Percentiles rank a stretch among this genome's conserved stretches.
Evolutionary conservation across 768 basidiomycete genomes (phyloP).

Genomic region (Rhodotorula babjevae): DNA sequence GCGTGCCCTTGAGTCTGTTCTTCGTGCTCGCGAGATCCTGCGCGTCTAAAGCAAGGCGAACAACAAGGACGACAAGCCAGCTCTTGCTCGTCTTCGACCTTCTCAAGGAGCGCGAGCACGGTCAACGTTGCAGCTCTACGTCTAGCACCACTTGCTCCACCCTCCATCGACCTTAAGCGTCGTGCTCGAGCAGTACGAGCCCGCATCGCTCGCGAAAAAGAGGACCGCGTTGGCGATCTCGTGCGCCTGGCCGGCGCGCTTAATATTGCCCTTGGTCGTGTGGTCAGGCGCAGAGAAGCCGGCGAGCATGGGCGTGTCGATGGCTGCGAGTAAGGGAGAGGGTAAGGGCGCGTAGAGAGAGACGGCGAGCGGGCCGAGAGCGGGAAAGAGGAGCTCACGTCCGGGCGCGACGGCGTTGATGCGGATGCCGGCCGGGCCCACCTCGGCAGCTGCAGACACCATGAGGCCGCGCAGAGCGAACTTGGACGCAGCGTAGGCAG

Average conservation of each 20-base stretch:
- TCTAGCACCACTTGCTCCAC: constrained; percentile 26
- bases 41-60: too few relatives aligned
- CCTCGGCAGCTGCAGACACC: constrained; percentile 6
- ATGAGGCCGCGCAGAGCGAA: constrained; percentile 3
- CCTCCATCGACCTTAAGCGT: constrained; percentile 17
- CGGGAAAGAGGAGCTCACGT: background rate
- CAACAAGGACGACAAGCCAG: too few relatives aligned
- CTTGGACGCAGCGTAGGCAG: constrained; percentile 6
- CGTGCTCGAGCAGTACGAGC: background rate
- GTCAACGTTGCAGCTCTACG: too few relatives aligned
- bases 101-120: too few relatives aligned
- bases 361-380: background rate
- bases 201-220: constrained; percentile 10
- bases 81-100: too few relatives aligned
- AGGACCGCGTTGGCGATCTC: background rate
- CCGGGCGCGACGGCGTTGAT: constrained; percentile 11
- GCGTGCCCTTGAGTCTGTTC: too few relatives aligned
- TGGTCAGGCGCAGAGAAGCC: background rate
- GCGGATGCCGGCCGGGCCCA: background rate
- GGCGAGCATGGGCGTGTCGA: constrained; percentile 11
- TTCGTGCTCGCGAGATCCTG: too few relatives aligned
- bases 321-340: background rate
- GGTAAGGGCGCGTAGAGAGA: background rate
- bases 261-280: background rate
- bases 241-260: constrained; percentile 9